Base-by-base conservation (phyloP, 108 stramenopile species). In the Discostella stelligeroides region DNA sequence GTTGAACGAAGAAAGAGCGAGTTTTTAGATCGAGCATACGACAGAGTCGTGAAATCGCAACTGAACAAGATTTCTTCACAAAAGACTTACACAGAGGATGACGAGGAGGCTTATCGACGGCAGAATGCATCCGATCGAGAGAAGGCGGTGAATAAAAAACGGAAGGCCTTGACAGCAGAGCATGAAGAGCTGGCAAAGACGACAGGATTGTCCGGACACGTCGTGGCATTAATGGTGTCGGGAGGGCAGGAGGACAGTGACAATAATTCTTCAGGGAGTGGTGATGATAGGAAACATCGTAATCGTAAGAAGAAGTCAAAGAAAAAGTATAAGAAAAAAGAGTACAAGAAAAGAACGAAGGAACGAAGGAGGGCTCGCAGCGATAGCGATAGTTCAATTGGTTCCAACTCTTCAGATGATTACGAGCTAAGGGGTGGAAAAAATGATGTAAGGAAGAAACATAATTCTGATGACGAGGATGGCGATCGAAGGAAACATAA, bases 121-220 rank as follows among this genome's bases (percentile, higher is more conserved):
- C 63, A 61, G 38, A 53, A 61, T 25, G 53, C 73, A 41, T 17
- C 23, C 29, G 83, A 84, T 48, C 42, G 79, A 42, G 83, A 84
- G 40, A 51, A 46, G 43, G 68, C 73, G 37, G 37, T 65, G 14
- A 51, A 39, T 23, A 84, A 68, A 68, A 84, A 76, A 63, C 66
- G 75, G 20, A 84, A 84, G 60, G 61, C 72, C 15, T 49, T 81
- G 8, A 73, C 75, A 34, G 72, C 70, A 9, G 80, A 84, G 50
- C 80, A 84, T 13, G 76, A 63, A 4, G 80, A 84, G 69, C 56
- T 81, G 1, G 76, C 76, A 10, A 46, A 71, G 38, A 66, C 76
- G 7, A 84, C 80, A 20, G 83, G 83, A 14, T 56, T 84, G 29
- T 72, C 80, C 18, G 83, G 83, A 2, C 83, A 84, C 13, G 83